Evolutionary conservation across 2,329 filamentous ascomycete genomes (phyloP), one percentile per base, ranked within the genome.

Genomic region (Epichloe glyceriae): DNA sequence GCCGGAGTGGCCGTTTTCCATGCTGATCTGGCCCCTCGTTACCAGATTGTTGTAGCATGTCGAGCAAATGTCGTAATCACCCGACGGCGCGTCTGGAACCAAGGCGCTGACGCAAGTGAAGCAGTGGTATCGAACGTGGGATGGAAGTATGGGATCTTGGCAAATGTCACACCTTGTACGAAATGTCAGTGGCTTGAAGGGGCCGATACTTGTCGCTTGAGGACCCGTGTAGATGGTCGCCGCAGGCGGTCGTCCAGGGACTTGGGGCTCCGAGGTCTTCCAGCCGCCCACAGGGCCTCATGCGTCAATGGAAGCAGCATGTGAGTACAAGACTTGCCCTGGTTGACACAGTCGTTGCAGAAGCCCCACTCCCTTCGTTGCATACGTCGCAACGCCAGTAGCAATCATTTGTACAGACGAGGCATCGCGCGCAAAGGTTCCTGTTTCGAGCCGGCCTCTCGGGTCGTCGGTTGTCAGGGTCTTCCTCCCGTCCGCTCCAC

Each of bases 291-390:
- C 1, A 64, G 60, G 30, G 70, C 64, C 43, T 78, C 73, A 57
- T 88, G 84, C 1, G 82, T 79, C 43, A 95, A 71, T 0, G 90
- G 88, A 0, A 95, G 71, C 0, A 97, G 73, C 6, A 85, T 75
- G 61, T 97, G 91, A 0, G 83, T 86, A 67, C 91, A 97, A 53
- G 82, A 85, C 53, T 76, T 76, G 15, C 88, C 89, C 64, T 84
- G 82, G 53, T 91, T 90, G 33, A 95, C 88, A 57, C 91, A 97
- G 53, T 76, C 71, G 59, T 90, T 88, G 68, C 91, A 97, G 63
- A 88, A 96, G 0, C 91, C 91, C 90, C 90, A 97, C 61, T 94
- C 90, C 5, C 91, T 55, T 93, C 82, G 59, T 95, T 95, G 68
- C 91, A 97, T 26, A 76, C 65, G 53, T 85, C 80, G 64, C 91